Percentiles rank a stretch among this genome's conserved stretches.
Evolutionary conservation across 805 yeast genomes (phyloP).

Genomic region (Cyberlindnera veronae): DNA sequence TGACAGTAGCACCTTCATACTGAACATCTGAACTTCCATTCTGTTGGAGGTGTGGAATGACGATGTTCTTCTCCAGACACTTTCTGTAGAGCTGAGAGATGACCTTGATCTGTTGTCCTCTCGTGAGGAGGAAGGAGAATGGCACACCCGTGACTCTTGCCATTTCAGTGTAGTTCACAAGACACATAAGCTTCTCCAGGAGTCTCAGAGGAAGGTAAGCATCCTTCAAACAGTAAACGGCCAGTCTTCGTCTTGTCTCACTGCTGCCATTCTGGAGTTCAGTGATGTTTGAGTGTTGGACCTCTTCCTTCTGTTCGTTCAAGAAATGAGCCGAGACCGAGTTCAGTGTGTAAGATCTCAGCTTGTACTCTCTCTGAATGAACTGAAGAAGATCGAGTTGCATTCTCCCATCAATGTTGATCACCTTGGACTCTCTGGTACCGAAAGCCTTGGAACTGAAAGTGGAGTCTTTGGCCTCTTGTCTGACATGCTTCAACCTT

Average conservation of each 20-base stretch:
- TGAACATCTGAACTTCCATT: conserved; percentile 81
- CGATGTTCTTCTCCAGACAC: conserved; percentile 80
- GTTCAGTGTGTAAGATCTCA: conserved; percentile 91
- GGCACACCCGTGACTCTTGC: conserved; percentile 99
- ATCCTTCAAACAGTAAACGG: conserved; percentile 95
- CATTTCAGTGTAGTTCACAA: conserved; percentile 97
- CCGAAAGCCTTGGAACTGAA: conserved; percentile 97
- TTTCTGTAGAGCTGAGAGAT: conserved; percentile 92
- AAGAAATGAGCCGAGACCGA: conserved; percentile 92
- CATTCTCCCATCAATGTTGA: conserved; percentile 93
- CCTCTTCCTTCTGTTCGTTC: conserved; percentile 97
- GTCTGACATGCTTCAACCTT: conserved; percentile 60
- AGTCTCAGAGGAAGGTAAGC: conserved; percentile 88
- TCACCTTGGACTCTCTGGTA: conserved; percentile 86
- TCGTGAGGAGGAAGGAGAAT: conserved; percentile 75
- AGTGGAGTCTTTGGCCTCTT: conserved; percentile 74
- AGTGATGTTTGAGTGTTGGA: conserved; percentile 94
- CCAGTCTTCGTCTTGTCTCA: conserved; percentile 91
- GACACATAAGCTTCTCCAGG: conserved; percentile 90
- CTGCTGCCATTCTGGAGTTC: conserved; percentile 88
- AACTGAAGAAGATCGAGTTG: conserved; percentile 92
- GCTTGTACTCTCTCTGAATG: conserved; percentile 89
- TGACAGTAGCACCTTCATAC: conserved; percentile 98
- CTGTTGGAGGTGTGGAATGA: conserved; percentile 84
- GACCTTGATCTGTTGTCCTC: conserved; percentile 98